Base-by-base conservation (phyloP, 352 stramenopile genomes). In the Phytophthora pseudosyringae region DNA sequence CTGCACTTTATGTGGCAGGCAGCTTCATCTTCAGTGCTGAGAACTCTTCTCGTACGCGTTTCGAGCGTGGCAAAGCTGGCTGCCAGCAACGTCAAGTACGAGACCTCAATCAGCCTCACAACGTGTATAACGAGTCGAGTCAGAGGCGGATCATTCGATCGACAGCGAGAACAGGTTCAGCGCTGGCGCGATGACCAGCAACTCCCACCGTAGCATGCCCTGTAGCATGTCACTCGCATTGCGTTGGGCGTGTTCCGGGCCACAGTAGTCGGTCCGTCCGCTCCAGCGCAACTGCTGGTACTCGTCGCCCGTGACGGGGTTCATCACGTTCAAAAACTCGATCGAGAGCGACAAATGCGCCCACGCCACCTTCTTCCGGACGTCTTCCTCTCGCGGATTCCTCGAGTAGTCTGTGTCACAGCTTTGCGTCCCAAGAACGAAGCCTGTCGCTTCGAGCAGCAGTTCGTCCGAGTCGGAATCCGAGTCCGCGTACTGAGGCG, bases 341-440 rank as follows among this genome's bases (percentile, higher is more conserved):
- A 78, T 80, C 43, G 59, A 71, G 15, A 83, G 52, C 29, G 71
- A 70, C 57, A 78, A 54, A 40, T 83, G 68, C 13, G 75, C 75
- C 69, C 68, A 78, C 39, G 64, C 68, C 51, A 83, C 47, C 28
- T 61, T 53, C 38, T 67, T 64, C n/a, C 50, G 53, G 3, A 64
- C 5, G 4, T 71, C 59, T 13, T 64, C 43, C 3, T 54, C 40
- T 6, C 55, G 33, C 1, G 60, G 43, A 18, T 58, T 47, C 9
- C 32, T 38, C 4, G 67, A 68, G 32, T 54, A 71, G 58, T 67
- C 53, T 0, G 68, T 71, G 32, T 76, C 73, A 21, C 76, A 61
- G 32, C 69, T 79, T 29, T 83, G 75, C 9, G 75, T 77, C n/a
- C 75, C 71, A 9, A 83, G 48, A 0, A 82, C 56, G 48, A 71